These are phyloP conservation scores for Aegilops umbellulata DNA, from an alignment of 176 grass and related monocot species.

Conservation along the genomic window DNA sequence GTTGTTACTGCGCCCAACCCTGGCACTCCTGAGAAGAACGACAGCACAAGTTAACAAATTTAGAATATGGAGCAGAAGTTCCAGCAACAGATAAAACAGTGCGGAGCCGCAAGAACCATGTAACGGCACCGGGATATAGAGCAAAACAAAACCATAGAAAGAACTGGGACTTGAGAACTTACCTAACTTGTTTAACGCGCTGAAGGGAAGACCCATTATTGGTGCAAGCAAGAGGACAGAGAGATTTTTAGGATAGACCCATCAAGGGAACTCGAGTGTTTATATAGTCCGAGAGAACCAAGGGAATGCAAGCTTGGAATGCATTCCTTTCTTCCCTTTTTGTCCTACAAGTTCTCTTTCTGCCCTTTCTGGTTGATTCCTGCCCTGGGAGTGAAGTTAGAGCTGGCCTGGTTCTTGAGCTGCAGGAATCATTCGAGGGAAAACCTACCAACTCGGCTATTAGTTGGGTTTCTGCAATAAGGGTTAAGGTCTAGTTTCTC, in stretches of 20 bases:
- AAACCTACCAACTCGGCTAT: not conserved
- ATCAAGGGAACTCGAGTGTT: not conserved
- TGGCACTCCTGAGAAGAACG: constrained; percentile 43
- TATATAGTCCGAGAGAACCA: constrained; percentile 40
- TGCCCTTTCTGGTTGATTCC: constrained; percentile 35
- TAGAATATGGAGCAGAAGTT: not conserved
- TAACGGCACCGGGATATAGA: not conserved
- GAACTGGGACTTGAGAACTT: not conserved
- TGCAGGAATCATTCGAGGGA: constrained; percentile 27
- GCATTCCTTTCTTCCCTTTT: constrained; percentile 60
- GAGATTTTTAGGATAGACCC: constrained; percentile 4
- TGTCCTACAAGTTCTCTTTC: constrained; percentile 23
- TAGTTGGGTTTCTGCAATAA: not conserved
- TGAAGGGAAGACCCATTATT: constrained; percentile 62
- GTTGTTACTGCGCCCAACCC: constrained; percentile 8
- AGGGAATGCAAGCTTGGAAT: constrained; percentile 60
- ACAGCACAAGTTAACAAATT: not conserved
- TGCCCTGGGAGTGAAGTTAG: constrained; percentile 39
- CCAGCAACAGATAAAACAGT: not conserved
- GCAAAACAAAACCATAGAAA: not conserved
- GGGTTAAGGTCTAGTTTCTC: not conserved
- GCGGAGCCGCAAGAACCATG: not conserved
- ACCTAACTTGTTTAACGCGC: constrained; percentile 49
- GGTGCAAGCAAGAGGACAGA: constrained; percentile 2
- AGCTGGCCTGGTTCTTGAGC: constrained; percentile 25